Conservation (phyloP, 1,284 basidiomycete genomes). For the Boletellus deceptivus region DNA sequence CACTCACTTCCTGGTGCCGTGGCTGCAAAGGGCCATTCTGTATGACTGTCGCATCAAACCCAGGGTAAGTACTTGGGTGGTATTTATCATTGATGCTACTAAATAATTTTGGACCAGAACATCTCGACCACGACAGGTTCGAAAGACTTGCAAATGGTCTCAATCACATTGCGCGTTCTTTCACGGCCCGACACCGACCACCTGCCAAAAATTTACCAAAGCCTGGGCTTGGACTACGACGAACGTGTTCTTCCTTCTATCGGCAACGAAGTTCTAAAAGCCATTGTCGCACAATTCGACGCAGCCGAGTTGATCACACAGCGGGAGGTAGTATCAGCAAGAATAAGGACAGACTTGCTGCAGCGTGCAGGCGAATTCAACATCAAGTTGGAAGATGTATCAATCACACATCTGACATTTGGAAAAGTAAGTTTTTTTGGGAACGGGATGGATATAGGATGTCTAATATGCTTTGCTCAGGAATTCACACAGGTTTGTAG, state of each 20-base stretch:
- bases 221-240: constrained; percentile 94
- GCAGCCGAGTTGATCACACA: constrained; percentile 95
- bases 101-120: constrained; percentile 53
- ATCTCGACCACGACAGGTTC: constrained; percentile 97
- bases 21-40: constrained; percentile 93
- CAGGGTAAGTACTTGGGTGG: constrained; percentile 51
- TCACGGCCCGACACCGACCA: constrained; percentile 90
- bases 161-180: constrained; percentile 93
- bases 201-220: constrained; percentile 93
- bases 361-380: constrained; percentile 96
- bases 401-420: constrained; percentile 87
- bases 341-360: constrained; percentile 90
- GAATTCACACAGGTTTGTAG: constrained; percentile 70
- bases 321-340: constrained; percentile 87
- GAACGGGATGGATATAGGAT: background rate
- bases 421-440: constrained; percentile 55
- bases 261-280: constrained; percentile 97
- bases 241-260: constrained; percentile 93
- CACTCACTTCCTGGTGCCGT: constrained; percentile 96
- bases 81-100: constrained; percentile 4
- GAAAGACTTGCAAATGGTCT: constrained; percentile 97
- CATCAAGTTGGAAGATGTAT: constrained; percentile 95
- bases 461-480: constrained; percentile 37
- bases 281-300: constrained; percentile 98
- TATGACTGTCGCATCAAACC: constrained; percentile 99